Conservation (phyloP, 225 moss, liverwort and hornwort genomes). For the Polytrichum commune region DNA sequence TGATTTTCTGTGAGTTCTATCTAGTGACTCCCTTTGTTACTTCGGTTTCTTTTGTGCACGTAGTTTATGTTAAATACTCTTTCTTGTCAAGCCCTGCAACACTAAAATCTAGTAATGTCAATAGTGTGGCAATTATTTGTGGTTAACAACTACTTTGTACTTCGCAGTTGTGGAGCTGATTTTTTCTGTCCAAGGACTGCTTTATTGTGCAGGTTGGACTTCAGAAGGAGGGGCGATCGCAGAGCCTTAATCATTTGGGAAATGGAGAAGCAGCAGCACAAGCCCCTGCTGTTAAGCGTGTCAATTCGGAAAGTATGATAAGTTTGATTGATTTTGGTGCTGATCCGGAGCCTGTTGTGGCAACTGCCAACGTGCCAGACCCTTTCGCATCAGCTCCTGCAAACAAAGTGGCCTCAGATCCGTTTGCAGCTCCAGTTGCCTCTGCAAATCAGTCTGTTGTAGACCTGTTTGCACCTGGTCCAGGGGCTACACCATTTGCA, state of each 20-base stretch:
- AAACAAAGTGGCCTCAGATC: slow-evolving; percentile 15
- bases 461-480: slow-evolving; percentile 39
- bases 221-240: slow-evolving; percentile 53
- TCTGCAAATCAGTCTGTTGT: slow-evolving; percentile 16
- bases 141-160: too few relatives aligned
- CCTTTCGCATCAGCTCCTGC: slow-evolving; percentile 29
- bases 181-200: not conserved
- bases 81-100: too few relatives aligned
- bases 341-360: slow-evolving; percentile 58
- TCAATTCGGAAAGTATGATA: slow-evolving; percentile 61
- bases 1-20: too few relatives aligned
- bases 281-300: slow-evolving; percentile 51
- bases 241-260: slow-evolving; percentile 54
- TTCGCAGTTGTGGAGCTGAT: not conserved
- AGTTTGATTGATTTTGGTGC: slow-evolving; percentile 87
- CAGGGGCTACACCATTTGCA: slow-evolving; percentile 13
- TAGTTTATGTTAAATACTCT: too few relatives aligned
- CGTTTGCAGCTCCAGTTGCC: slow-evolving; percentile 17
- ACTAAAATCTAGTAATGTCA: too few relatives aligned
- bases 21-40: too few relatives aligned
- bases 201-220: slow-evolving; percentile 47
- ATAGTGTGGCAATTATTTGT: too few relatives aligned
- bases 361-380: slow-evolving; percentile 19
- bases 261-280: slow-evolving; percentile 35
- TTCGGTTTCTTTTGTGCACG: too few relatives aligned